phyloP scores from a whole-genome alignment of 441 rosid genomes.

The Gossypium aridum region DNA sequence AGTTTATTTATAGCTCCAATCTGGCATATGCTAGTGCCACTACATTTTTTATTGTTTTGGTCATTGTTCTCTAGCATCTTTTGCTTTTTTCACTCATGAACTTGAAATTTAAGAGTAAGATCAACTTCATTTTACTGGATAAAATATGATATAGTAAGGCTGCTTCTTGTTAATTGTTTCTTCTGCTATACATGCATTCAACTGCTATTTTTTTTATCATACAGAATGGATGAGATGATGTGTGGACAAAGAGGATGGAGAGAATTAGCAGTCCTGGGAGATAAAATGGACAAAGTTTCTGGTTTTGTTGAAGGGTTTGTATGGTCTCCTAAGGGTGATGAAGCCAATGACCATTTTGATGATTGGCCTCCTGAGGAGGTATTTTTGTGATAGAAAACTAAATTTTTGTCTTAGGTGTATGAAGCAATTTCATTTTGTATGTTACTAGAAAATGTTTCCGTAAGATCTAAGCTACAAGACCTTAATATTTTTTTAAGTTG shows the following conservation, averaged over 20 bases:
- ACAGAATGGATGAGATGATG: constrained; percentile 76
- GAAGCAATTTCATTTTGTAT: not conserved
- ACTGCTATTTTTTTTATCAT: constrained; percentile 6
- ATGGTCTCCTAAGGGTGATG: constrained; percentile 59
- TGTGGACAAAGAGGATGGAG: constrained; percentile 72
- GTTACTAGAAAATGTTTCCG: not conserved
- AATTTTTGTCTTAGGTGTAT: not conserved
- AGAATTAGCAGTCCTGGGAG: constrained; percentile 58
- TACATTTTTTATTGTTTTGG: not conserved
- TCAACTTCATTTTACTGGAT: not conserved
- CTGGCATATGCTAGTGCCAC: not conserved
- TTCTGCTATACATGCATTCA: not conserved
- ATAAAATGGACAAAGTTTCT: constrained; percentile 48
- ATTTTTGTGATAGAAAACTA: constrained; percentile 6
- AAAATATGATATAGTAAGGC: not conserved
- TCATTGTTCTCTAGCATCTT: not conserved
- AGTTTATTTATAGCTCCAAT: constrained; percentile 5
- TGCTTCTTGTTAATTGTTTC: not conserved
- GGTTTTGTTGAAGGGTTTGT: constrained; percentile 62
- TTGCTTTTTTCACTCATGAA: not conserved
- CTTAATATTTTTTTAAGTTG: not conserved
- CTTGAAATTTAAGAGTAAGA: not conserved
- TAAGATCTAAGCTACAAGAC: not conserved
- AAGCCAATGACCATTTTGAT: constrained; percentile 32
- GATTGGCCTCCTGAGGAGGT: constrained; percentile 65